Evolutionary conservation across 176 grass and related monocot genomes (phyloP), one percentile per base, ranked within the genome.

Genomic region (Carex scoparia): DNA sequence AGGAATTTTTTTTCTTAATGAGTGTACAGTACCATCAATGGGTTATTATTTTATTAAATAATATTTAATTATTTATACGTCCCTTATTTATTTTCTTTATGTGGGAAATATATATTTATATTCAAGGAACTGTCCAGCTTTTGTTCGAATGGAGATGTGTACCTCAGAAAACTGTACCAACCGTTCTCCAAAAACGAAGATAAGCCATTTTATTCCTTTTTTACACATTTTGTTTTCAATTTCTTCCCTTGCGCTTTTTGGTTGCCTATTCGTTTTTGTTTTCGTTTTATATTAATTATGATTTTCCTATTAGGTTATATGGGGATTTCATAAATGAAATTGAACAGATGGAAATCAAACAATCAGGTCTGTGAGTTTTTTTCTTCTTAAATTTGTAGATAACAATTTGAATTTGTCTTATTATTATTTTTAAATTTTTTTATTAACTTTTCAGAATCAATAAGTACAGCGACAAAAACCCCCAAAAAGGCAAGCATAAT

Each of bases 401-500:
- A 60, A 56, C 15, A 79, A 33, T 31, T 57, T 18, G 23, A 30
- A 8, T 32, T 70, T 70, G 6, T 42, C 35, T 18, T 9, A 19
- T 81, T 62, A 27, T 7, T 16, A 81, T 44, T 19, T 15, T 1
- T 10, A 6, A 31, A 18, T n/a, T 16, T 14, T 61, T 62, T 54
- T 19, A 5, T 46, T 81, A 27, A 18, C 7, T 63, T 63, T 81
- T 2, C 16, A 81, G 79, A 60, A 63, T 63, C 79, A 9, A 42
- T 3, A 63, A 44, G 4, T 40, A 54, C 27, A 81, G 37, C 55
- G 28, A 13, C 7, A 63, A 42, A 81, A 23, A 46, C 64, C 57
- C 58, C 57, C 16, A 5, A 81, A 81, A 81, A 81, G 79, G 79
- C 18, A 81, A 62, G 79, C 12, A 81, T 40, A 70, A 9, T 44